phyloP scores from a whole-genome alignment of 495 filamentous ascomycete genomes.

The Opeltia flavorubescens region DNA sequence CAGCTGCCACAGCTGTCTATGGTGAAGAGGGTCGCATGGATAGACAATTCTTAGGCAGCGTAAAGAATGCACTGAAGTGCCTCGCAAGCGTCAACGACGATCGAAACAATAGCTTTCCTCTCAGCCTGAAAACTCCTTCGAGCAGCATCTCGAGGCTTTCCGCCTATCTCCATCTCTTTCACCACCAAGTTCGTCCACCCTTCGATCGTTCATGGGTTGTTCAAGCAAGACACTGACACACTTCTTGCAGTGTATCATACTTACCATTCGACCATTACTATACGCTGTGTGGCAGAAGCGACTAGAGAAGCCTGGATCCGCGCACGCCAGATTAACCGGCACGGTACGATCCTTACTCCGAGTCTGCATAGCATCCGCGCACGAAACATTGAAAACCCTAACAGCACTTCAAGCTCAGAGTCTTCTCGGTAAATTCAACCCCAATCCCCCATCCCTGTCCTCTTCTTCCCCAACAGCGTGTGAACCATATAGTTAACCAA shows the following conservation, averaged over 20 bases:
- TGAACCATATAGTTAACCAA: neutral
- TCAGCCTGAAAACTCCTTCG: constrained; percentile 22
- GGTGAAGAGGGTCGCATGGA: constrained; percentile 29
- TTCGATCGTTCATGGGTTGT: no score
- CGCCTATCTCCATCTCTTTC: constrained; percentile 30
- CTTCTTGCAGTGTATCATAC: constrained; percentile 23
- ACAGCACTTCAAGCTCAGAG: constrained; percentile 24
- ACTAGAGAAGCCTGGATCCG: constrained; percentile 19
- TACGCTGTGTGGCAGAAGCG: constrained; percentile 26
- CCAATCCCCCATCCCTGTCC: no score
- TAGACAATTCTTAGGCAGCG: constrained; percentile 25
- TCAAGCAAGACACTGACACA: neutral
- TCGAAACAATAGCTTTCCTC: constrained; percentile 20
- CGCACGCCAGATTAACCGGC: constrained; percentile 19
- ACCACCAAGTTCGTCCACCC: constrained; percentile 23
- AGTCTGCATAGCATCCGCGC: constrained; percentile 28
- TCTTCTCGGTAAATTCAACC: constrained; percentile 22
- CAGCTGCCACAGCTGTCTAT: constrained; percentile 21
- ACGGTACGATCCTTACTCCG: constrained; percentile 25
- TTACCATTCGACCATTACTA: constrained; percentile 27
- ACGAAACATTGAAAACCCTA: constrained; percentile 28
- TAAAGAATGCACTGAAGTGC: constrained; percentile 20
- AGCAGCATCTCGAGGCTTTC: constrained; percentile 27
- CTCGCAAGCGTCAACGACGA: constrained; percentile 26
- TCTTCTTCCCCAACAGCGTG: neutral